Conservation (phyloP, 73 alveolate genomes). For the Diophrys appendiculata region DNA sequence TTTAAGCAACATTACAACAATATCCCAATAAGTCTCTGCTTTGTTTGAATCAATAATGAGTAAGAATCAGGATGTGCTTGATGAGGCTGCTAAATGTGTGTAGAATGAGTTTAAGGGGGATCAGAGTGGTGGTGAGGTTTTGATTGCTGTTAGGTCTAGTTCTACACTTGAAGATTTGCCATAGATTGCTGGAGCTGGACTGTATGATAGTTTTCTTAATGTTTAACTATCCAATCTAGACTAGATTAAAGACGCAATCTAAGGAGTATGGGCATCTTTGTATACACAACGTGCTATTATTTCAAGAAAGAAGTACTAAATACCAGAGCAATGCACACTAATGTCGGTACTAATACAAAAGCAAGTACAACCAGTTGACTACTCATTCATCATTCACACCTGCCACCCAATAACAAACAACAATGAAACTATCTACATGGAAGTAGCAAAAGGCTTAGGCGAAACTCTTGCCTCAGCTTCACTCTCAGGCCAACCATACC, state of each 20-base stretch:
- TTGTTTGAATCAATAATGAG: constrained; percentile 34
- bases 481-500: constrained; percentile 87
- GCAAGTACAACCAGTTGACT: constrained; percentile 73
- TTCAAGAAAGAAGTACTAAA: constrained; percentile 71
- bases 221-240: constrained; percentile 61
- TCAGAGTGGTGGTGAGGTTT: constrained; percentile 36
- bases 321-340: constrained; percentile 68
- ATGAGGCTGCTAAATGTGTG: constrained; percentile 16
- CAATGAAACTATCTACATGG: constrained; percentile 80
- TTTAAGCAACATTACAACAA: constrained; percentile 31
- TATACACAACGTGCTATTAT: constrained; percentile 85
- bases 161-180: constrained; percentile 90
- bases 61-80: constrained; percentile 26
- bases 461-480: constrained; percentile 94
- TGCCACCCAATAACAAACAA: constrained; percentile 73
- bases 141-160: constrained; percentile 89
- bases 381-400: constrained; percentile 85
- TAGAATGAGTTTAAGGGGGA: constrained; percentile 30
- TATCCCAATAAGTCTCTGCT: constrained; percentile 31
- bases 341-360: constrained; percentile 87
- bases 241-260: constrained; percentile 44
- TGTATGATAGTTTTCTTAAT: constrained; percentile 85
- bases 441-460: constrained; percentile 89
- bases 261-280: constrained; percentile 86
- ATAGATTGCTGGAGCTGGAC: constrained; percentile 93